Conservation (phyloP, 208 protist species). For the Porcisia hertigi region DNA sequence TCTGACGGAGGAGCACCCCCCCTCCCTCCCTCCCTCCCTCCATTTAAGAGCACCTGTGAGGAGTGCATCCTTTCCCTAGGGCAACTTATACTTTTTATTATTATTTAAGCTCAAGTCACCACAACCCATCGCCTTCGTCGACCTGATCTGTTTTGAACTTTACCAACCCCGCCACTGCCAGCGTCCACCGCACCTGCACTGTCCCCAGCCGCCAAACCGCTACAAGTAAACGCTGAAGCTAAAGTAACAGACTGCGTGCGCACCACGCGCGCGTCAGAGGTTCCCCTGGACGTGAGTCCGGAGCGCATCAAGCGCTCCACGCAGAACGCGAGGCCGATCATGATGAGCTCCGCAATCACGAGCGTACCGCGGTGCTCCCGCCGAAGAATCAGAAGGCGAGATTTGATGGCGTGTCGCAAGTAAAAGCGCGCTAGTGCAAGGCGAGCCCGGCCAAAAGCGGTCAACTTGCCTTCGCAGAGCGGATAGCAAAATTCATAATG, state of each 20-base stretch:
- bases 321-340: constrained; percentile 23
- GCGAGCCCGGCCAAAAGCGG: constrained; percentile 13
- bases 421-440: constrained; percentile 29
- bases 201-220: background rate
- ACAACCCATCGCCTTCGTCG: constrained; percentile 10
- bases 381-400: constrained; percentile 15
- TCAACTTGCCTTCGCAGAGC: constrained; percentile 43
- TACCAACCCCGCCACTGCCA: constrained; percentile 1
- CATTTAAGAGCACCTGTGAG: no score
- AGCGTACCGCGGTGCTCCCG: constrained; percentile 20
- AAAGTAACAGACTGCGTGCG: background rate
- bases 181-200: background rate
- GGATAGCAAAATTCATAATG: constrained; percentile 42
- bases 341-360: constrained; percentile 23
- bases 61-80: background rate
- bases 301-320: constrained; percentile 23
- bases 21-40: no score
- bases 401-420: constrained; percentile 25
- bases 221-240: background rate
- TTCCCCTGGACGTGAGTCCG: background rate
- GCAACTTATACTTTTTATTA: background rate
- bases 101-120: background rate
- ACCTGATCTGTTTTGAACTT: constrained; percentile 13
- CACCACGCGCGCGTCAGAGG: background rate
- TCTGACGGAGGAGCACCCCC: no score